These are phyloP conservation scores for Pezicula rhizophila DNA, from an alignment of 2,329 filamentous ascomycete genomes.

Conservation along the genomic window DNA sequence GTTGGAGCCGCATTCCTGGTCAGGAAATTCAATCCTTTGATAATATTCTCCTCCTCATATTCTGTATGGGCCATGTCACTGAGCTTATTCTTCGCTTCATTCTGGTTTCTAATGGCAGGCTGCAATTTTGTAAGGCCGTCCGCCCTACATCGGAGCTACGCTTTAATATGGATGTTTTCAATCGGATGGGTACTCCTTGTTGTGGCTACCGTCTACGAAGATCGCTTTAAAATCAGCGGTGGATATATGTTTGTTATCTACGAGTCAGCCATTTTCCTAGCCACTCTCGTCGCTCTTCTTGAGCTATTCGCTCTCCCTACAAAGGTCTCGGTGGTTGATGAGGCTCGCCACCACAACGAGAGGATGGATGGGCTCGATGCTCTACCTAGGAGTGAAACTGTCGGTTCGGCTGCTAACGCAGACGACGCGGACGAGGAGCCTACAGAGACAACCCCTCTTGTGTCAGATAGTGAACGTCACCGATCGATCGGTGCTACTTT, in stretches of 20 bases:
- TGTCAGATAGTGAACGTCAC: slow-evolving; percentile 33
- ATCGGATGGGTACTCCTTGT: slow-evolving; percentile 70
- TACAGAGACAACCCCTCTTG: slow-evolving; percentile 51
- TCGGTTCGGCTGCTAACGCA: slow-evolving; percentile 31
- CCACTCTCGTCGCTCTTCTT: slow-evolving; percentile 67
- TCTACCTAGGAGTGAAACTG: slow-evolving; percentile 27
- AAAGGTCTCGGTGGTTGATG: slow-evolving; percentile 63
- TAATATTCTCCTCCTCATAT: slow-evolving; percentile 86
- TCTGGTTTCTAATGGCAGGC: slow-evolving; percentile 77
- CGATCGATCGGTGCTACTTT: slow-evolving; percentile 52
- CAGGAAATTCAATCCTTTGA: slow-evolving; percentile 78
- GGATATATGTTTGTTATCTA: slow-evolving; percentile 81
- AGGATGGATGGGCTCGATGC: slow-evolving; percentile 31
- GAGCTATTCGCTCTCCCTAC: slow-evolving; percentile 73
- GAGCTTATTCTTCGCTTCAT: slow-evolving; percentile 70
- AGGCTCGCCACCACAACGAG: slow-evolving; percentile 45
- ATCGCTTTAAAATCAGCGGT: slow-evolving; percentile 64
- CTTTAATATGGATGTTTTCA: slow-evolving; percentile 76
- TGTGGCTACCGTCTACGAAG: slow-evolving; percentile 66
- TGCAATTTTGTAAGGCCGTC: slow-evolving; percentile 77
- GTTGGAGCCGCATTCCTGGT: slow-evolving; percentile 70
- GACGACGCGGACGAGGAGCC: slow-evolving; percentile 28
- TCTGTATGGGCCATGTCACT: slow-evolving; percentile 84
- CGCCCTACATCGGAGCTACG: slow-evolving; percentile 77
- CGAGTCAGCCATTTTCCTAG: slow-evolving; percentile 67